Base-by-base conservation (phyloP, 495 filamentous ascomycete genomes). In the Annulohypoxylon maeteangense region DNA sequence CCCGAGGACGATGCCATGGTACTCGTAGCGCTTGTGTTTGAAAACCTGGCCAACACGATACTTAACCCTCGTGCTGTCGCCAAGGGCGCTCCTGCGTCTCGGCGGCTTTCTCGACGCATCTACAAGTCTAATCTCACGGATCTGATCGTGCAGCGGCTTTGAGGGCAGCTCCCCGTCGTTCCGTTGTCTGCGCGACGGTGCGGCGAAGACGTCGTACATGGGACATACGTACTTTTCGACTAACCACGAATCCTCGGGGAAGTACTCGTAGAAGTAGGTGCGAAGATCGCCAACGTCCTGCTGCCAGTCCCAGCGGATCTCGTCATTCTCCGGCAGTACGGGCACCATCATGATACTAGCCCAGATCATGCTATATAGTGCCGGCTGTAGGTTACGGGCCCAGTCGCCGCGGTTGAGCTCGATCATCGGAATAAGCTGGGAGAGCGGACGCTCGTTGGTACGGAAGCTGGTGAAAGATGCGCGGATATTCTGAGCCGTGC, bases 21-120 rank as follows among this genome's bases (percentile, higher is more conserved):
- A 97, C 22, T 84, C 78, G 79, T 97, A 98, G 51, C 92, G 87
- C 72, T 84, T 89, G 76, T 98, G 95, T 57, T 83, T 84, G 75
- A 98, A 95, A 2, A 96, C 87, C 69, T 95, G 91, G 3, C 95
- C 95, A 48, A 99, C 87, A 61, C 83, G 87, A 80, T 91, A 95
- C 58, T 70, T 78, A 36, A 76, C 62, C 16, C 67, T 68, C 22
- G 71, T 61, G 12, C 73, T 75, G 1, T 62, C 56, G 32, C 70
- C 70, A 23, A 81, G 64, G 5, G 79, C 76, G 55, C 71, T 72
- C n/a, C 78, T 75, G 14, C 64, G 57, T 12, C 74, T 66, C 14
- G 70, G 77, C 29, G 53, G 61, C 36, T 62, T 69, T 53, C 12
- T 47, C 27, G 44, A 68, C 18, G 54, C 74, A 58, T 72, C 75